These are phyloP conservation scores for Kwoniella sp. DNA, from an alignment of 768 basidiomycete species.

Conservation along the genomic window DNA sequence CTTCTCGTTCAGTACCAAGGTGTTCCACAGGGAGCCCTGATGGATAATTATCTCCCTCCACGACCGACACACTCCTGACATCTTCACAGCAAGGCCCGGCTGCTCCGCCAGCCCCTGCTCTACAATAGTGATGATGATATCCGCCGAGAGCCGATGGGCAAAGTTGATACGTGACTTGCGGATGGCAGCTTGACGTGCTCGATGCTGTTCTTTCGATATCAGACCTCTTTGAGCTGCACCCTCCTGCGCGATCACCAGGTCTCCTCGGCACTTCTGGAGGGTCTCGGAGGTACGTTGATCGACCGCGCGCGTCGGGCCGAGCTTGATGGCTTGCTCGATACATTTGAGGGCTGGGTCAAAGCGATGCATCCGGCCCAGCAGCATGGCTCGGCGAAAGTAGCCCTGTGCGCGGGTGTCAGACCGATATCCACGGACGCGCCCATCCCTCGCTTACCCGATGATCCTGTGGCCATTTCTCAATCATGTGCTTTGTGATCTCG, in stretches of 20 bases:
- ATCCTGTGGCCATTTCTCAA: slow-evolving; percentile 4
- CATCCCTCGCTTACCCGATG: slow-evolving; percentile 1
- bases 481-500: slow-evolving; percentile 11
- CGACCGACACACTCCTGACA: slow-evolving; percentile 10
- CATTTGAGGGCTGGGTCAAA: not conserved
- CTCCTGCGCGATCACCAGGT: slow-evolving; percentile 3
- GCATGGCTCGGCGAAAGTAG: slow-evolving; percentile 4
- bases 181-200: not conserved
- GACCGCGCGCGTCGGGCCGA: not conserved
- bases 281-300: not conserved
- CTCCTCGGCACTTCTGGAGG: not conserved
- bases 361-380: not conserved
- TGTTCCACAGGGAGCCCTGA: slow-evolving; percentile 11
- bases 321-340: not conserved
- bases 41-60: slow-evolving; percentile 13
- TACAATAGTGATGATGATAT: slow-evolving; percentile 16
- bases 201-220: not conserved
- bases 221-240: not conserved
- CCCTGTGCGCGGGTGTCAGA: not conserved
- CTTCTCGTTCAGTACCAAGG: slow-evolving; percentile 9
- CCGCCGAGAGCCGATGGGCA: slow-evolving; percentile 7
- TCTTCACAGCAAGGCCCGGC: slow-evolving; percentile 1
- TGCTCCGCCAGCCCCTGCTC: slow-evolving; percentile 8
- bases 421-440: not conserved
- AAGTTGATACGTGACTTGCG: slow-evolving; percentile 5